Base-by-base conservation (phyloP, 495 filamentous ascomycete species). In the Gamarada debralockiae region DNA sequence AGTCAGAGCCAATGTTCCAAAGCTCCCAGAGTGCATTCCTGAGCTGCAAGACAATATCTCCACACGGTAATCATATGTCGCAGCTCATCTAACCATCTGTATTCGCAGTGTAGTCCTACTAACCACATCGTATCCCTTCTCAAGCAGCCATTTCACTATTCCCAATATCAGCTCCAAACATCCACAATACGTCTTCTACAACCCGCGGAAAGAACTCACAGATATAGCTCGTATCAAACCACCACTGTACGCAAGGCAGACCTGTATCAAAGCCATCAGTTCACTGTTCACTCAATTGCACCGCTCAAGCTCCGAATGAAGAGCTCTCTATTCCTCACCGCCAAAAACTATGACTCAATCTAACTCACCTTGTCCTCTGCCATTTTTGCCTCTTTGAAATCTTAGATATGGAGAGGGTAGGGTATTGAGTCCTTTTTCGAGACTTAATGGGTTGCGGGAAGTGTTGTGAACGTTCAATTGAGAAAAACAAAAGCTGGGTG, bases 171-270 rank as follows among this genome's bases (percentile, higher is more conserved):
- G 33, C 24, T 54, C 34, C 21, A 31, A 39, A 13, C 29, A 31
- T n/a, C n/a, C 27, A 29, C 10, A 5, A 10, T 29, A 29, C 10
- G 27, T 10, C 27, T 10, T 5, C 27, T 10, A 29, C 27, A 29
- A 5, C 27, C 27, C 27, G 10, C 4, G 10, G 27, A 29, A 5
- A 29, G 5, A 29, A 57, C 42, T 47, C 45, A 58, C 40, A 70
- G 65, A 83, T 82, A 60, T 77, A 80, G 65, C 75, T 80, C 63
- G 85, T 89, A 65, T 87, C 84, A 45, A 89, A 76, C 85, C 84
- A 52, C 74, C 74, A 52, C 53, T 60, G 61, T 71, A 73, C 22
- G 69, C 70, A 60, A 73, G 66, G 56, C 69, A 70, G 52, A 71
- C 69, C 69, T 72, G 57, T 31, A 18, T 18, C 27, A n/a, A 27